Percentiles rank a stretch among this genome's conserved stretches.
phyloP scores from a whole-genome alignment of 2,329 filamentous ascomycete species.

The Chrysosporium queenslandicum region DNA sequence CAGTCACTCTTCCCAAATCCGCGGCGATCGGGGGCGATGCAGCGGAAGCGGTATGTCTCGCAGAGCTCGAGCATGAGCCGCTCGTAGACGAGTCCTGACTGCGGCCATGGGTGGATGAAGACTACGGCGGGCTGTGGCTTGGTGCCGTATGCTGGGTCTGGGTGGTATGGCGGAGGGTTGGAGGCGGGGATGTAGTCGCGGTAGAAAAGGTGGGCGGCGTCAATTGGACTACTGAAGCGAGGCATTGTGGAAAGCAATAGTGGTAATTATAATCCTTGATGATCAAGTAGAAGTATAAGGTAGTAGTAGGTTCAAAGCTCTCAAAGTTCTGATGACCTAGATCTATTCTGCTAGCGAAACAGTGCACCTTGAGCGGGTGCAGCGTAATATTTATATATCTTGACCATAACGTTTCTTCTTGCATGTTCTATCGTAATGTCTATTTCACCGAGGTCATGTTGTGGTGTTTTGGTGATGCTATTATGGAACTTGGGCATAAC shows the following conservation, averaged over 20 bases:
- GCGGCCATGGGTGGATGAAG: conserved; percentile 28
- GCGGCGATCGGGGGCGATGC: conserved; percentile 25
- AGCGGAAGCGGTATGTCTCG: conserved; percentile 23
- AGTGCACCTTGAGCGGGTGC: no score
- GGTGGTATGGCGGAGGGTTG: conserved; percentile 14
- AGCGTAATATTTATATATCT: background rate
- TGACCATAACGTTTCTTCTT: background rate
- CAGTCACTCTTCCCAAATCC: conserved; percentile 27
- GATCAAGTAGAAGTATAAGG: no score
- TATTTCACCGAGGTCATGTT: background rate
- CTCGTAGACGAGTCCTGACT: conserved; percentile 25
- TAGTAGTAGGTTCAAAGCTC: no score
- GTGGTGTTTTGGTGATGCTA: background rate
- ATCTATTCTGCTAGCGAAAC: no score
- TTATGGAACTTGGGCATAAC: no score
- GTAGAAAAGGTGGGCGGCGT: conserved; percentile 20
- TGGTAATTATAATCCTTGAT: background rate
- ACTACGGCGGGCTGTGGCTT: conserved; percentile 19
- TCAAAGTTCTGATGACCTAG: background rate
- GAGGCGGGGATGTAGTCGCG: conserved; percentile 20
- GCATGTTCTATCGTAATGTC: no score
- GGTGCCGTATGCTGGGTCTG: conserved; percentile 9
- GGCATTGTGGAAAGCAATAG: conserved; percentile 20
- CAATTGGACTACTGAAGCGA: conserved; percentile 20
- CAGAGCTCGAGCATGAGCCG: conserved; percentile 22